phyloP scores from a whole-genome alignment of 371 early-diverging fungal species.

The Actinomortierella ambigua region DNA sequence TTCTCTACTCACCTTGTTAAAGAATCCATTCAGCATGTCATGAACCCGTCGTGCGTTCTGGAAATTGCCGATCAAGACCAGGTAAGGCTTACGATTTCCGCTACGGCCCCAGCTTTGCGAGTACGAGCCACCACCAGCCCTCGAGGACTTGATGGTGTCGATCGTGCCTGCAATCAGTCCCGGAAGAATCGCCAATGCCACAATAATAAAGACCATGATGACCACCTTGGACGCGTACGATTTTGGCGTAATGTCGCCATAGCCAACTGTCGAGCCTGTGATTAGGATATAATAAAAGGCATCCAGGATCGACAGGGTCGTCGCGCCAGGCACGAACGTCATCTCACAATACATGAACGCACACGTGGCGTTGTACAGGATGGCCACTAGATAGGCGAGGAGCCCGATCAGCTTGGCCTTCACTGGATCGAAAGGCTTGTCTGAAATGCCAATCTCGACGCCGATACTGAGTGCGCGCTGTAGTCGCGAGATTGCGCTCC shows the following conservation, averaged over 20 bases:
- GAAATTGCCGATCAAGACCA: constrained; percentile 71
- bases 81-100: constrained; percentile 52
- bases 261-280: constrained; percentile 80
- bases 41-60: constrained; percentile 56
- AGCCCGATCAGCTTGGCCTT: constrained; percentile 65
- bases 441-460: constrained; percentile 57
- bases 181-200: constrained; percentile 68
- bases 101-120: constrained; percentile 37
- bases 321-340: constrained; percentile 50
- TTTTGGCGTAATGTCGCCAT: constrained; percentile 78
- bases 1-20: constrained; percentile 52
- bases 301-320: constrained; percentile 57
- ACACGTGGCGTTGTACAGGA: constrained; percentile 73
- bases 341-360: constrained; percentile 74
- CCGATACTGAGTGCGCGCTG: constrained; percentile 64
- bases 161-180: constrained; percentile 59
- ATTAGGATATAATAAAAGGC: constrained; percentile 68
- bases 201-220: constrained; percentile 71
- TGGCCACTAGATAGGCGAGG: constrained; percentile 61
- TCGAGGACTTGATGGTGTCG: constrained; percentile 58
- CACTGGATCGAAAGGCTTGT: constrained; percentile 59
- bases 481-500: constrained; percentile 60
- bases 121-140: constrained; percentile 45
- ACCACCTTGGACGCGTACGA: constrained; percentile 65
- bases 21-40: constrained; percentile 66